A percentile compares a stretch with the other conserved stretches of the same genome.
Evolutionary conservation across 345 rosid genomes (phyloP).

Genomic region (Pseudoturritis turrita): DNA sequence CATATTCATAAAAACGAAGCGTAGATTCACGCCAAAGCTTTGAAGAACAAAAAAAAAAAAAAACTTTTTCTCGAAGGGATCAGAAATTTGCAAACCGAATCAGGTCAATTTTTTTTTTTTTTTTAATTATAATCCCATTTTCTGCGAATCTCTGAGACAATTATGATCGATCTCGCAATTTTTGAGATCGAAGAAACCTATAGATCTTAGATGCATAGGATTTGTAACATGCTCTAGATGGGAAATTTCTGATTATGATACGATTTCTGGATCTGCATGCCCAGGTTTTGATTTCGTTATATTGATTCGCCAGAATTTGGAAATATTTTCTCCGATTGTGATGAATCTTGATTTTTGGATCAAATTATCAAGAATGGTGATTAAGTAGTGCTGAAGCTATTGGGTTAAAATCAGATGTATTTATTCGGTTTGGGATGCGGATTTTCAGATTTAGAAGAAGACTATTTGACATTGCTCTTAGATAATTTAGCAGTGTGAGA

Average conservation of each 20-base stretch:
- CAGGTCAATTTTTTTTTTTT: background rate
- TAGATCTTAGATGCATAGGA: background rate
- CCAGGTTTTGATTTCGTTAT: too few species aligned
- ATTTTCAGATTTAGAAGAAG: too few species aligned
- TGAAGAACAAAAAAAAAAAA: background rate
- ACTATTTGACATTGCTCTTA: background rate
- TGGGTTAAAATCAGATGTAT: background rate
- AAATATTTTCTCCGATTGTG: background rate
- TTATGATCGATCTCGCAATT: background rate
- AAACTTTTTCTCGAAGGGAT: background rate
- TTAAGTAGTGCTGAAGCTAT: background rate
- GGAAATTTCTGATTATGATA: background rate
- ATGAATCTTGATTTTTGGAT: background rate
- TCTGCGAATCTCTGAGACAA: background rate
- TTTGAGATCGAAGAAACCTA: background rate
- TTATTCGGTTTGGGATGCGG: background rate
- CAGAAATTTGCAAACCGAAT: background rate
- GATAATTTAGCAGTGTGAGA: background rate
- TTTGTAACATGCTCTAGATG: background rate
- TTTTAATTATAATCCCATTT: background rate
- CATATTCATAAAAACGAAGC: slow-evolving; percentile 1
- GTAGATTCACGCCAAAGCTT: background rate
- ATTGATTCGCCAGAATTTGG: background rate
- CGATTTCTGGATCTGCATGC: background rate
- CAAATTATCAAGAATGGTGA: background rate